A percentile compares a stretch with the other conserved stretches of the same genome.
These are phyloP conservation scores for Puccinia horiana DNA, from an alignment of 1,284 basidiomycete genomes.

Conservation along the genomic window DNA sequence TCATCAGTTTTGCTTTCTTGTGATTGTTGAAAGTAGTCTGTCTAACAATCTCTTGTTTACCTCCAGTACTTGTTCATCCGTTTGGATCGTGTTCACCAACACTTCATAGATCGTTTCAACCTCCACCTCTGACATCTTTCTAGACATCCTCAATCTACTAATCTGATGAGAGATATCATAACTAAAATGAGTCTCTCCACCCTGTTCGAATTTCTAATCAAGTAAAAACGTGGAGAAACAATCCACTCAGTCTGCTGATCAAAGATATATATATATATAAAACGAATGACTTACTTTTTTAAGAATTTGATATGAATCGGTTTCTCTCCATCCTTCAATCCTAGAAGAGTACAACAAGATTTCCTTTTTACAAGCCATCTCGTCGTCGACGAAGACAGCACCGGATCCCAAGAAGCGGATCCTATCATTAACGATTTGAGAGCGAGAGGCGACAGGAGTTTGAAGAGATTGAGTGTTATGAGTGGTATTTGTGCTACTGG, in stretches of 20 bases:
- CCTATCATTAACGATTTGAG: constrained; percentile 53
- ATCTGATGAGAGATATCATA: constrained; percentile 76
- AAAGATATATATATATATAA: neutral
- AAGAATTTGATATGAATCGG: constrained; percentile 68
- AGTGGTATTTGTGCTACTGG: neutral
- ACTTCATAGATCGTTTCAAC: constrained; percentile 73
- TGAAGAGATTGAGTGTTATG: neutral
- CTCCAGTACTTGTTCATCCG: constrained; percentile 86
- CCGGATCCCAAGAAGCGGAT: constrained; percentile 66
- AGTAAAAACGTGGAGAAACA: neutral
- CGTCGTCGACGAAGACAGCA: constrained; percentile 69
- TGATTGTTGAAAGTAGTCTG: too few species aligned
- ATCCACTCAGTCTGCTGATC: neutral
- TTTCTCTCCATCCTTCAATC: constrained; percentile 77
- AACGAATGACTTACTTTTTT: constrained; percentile 62
- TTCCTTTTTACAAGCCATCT: constrained; percentile 64
- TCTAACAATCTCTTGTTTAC: constrained; percentile 64
- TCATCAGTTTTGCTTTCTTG: neutral
- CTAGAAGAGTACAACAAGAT: constrained; percentile 69
- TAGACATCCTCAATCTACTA: constrained; percentile 67
- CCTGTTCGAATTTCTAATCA: neutral
- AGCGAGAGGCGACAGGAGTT: neutral
- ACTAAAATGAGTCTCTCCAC: constrained; percentile 52
- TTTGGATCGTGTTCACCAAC: constrained; percentile 69
- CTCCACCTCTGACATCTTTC: constrained; percentile 68